Conservation (phyloP, 768 basidiomycete species). For the Leccinum olivaceopallidum region DNA sequence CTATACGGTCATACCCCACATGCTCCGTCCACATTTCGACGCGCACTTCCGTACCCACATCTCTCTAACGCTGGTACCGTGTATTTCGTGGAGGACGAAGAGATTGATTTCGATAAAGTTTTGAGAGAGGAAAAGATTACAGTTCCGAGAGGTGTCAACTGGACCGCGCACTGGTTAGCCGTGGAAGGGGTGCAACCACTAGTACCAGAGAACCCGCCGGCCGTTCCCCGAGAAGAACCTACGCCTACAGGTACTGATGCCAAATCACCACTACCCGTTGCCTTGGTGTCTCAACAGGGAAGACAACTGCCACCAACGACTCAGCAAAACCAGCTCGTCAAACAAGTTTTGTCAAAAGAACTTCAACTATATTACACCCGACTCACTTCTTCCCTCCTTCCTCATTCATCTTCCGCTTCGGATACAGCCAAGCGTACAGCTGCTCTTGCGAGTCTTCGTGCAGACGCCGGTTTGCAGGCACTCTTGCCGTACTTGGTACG, state of each 20-base stretch:
- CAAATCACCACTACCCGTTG: conserved; percentile 31
- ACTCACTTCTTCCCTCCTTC: conserved; percentile 81
- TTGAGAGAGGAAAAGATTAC: conserved; percentile 83
- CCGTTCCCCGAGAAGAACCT: conserved; percentile 59
- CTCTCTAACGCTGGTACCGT: conserved; percentile 61
- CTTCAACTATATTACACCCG: conserved; percentile 94
- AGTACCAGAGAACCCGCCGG: conserved; percentile 95
- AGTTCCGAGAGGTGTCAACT: conserved; percentile 77
- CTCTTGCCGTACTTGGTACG: conserved; percentile 91
- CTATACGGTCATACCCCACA: conserved; percentile 62
- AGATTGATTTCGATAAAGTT: conserved; percentile 93
- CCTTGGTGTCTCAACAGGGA: conserved; percentile 23
- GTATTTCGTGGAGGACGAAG: conserved; percentile 95
- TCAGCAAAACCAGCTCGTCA: conserved; percentile 75
- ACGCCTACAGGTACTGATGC: conserved; percentile 26
- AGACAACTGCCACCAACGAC: conserved; percentile 30
- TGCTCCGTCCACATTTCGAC: conserved; percentile 40
- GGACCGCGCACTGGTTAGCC: conserved; percentile 97
- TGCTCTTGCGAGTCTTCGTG: conserved; percentile 84
- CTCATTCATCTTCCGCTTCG: conserved; percentile 39
- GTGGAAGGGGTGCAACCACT: conserved; percentile 97
- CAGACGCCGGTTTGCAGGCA: conserved; percentile 89
- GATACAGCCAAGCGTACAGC: conserved; percentile 80
- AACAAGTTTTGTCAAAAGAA: conserved; percentile 90
- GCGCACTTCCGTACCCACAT: conserved; percentile 47